Conservation (phyloP, 2,329 filamentous ascomycete species). For the Xylariomycetidae sp. region DNA sequence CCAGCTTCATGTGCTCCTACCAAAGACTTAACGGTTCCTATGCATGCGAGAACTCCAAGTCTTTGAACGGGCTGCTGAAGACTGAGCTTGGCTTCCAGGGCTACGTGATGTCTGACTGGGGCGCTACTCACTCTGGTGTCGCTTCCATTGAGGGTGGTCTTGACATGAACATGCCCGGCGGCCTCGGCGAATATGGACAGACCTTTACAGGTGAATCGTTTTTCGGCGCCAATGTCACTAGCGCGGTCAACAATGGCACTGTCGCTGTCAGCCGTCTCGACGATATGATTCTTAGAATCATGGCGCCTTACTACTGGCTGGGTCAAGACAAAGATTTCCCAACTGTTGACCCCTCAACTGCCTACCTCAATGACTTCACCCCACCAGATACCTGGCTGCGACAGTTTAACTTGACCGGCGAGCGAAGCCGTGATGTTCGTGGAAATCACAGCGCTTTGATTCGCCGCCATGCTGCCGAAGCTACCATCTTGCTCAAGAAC, state of each 20-base stretch:
- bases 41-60: slow-evolving; percentile 44
- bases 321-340: slow-evolving; percentile 45
- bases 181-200: slow-evolving; percentile 22
- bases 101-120: slow-evolving; percentile 38
- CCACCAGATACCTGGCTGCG: slow-evolving; percentile 41
- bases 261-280: slow-evolving; percentile 36
- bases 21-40: slow-evolving; percentile 44
- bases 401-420: slow-evolving; percentile 41
- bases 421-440: slow-evolving; percentile 46
- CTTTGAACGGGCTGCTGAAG: slow-evolving; percentile 31
- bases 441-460: slow-evolving; percentile 52
- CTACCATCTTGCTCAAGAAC: slow-evolving; percentile 73
- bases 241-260: slow-evolving; percentile 43
- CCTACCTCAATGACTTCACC: slow-evolving; percentile 44
- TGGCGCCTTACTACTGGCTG: slow-evolving; percentile 47
- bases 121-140: slow-evolving; percentile 30
- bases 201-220: slow-evolving; percentile 18
- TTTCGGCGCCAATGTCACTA: slow-evolving; percentile 42
- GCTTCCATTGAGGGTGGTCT: slow-evolving; percentile 33
- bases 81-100: slow-evolving; percentile 46
- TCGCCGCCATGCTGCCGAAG: slow-evolving; percentile 49
- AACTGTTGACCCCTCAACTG: slow-evolving; percentile 37
- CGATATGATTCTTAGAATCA: slow-evolving; percentile 49
- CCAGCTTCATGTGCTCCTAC: slow-evolving; percentile 40
- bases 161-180: slow-evolving; percentile 40